Conservation (phyloP, 2,329 filamentous ascomycete species). For the Parastagonospora nodorum region DNA sequence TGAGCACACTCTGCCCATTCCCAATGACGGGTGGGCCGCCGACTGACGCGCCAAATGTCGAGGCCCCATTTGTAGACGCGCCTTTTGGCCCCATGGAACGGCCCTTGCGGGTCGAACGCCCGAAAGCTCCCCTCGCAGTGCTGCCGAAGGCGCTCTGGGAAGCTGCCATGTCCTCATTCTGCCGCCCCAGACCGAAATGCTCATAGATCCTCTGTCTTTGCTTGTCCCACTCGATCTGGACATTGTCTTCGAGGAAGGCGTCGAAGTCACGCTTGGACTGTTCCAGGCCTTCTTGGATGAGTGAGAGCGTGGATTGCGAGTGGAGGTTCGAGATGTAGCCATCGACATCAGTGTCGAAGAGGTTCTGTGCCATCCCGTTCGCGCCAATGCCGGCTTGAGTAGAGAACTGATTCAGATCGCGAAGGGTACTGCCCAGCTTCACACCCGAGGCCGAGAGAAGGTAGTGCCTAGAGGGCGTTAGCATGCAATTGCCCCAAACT, state of each 20-base stretch:
- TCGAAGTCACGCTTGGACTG: conserved; percentile 92
- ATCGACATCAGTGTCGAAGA: conserved; percentile 61
- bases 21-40: conserved; percentile 86
- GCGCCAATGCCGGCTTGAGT: conserved; percentile 67
- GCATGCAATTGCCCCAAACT: background rate
- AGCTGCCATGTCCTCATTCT: conserved; percentile 46
- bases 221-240: conserved; percentile 93
- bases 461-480: conserved; percentile 70
- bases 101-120: conserved; percentile 53
- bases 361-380: conserved; percentile 42
- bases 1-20: conserved; percentile 64
- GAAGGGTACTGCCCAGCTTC: conserved; percentile 81
- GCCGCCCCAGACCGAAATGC: conserved; percentile 81
- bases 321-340: conserved; percentile 85
- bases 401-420: conserved; percentile 82
- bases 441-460: conserved; percentile 92
- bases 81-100: conserved; percentile 45
- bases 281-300: conserved; percentile 89
- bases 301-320: conserved; percentile 86
- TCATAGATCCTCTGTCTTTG: conserved; percentile 93
- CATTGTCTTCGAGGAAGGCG: conserved; percentile 88
- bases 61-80: conserved; percentile 38
- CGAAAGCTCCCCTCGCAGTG: conserved; percentile 57
- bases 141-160: conserved; percentile 42
- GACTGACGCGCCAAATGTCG: conserved; percentile 65